Percentiles rank a stretch among this genome's conserved stretches.
Evolutionary conservation across 2,329 filamentous ascomycete species (phyloP).

Genomic region (Fusarium fujikuroi): DNA sequence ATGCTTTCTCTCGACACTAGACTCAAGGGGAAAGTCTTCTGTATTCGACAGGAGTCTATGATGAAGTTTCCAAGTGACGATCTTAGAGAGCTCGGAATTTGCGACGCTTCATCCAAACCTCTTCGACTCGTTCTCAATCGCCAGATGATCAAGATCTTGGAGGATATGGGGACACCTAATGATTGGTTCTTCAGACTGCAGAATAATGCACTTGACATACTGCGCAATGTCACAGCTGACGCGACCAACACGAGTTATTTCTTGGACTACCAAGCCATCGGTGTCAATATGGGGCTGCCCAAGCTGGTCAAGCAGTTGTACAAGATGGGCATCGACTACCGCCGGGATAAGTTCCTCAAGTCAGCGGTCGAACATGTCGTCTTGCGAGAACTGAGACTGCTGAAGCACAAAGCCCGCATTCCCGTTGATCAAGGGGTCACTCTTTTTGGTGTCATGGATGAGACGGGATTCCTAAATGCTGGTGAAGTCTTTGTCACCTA

Average conservation of each 20-base stretch:
- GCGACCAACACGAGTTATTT: constrained; percentile 73
- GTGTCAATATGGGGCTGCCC: constrained; percentile 68
- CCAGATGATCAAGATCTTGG: constrained; percentile 85
- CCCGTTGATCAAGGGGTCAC: constrained; percentile 77
- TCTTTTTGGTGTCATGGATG: constrained; percentile 85
- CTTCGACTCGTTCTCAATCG: constrained; percentile 79
- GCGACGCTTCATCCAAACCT: constrained; percentile 73
- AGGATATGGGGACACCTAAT: constrained; percentile 74
- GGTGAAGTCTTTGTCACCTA: constrained; percentile 75
- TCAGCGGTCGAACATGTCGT: constrained; percentile 75
- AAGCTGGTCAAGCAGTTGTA: constrained; percentile 70
- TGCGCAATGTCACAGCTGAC: constrained; percentile 69
- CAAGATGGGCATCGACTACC: constrained; percentile 71
- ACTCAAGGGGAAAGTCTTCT: constrained; percentile 67
- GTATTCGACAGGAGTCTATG: constrained; percentile 77
- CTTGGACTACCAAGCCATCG: constrained; percentile 70
- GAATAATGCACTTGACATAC: constrained; percentile 65
- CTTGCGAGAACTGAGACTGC: constrained; percentile 74
- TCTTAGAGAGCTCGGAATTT: constrained; percentile 72
- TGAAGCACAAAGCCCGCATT: constrained; percentile 85
- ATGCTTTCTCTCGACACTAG: constrained; percentile 77
- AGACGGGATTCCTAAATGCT: constrained; percentile 74
- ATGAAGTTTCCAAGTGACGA: constrained; percentile 75
- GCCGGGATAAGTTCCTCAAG: constrained; percentile 75
- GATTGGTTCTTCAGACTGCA: constrained; percentile 74